Base-by-base conservation (phyloP, 2,329 filamentous ascomycete genomes). In the Periconia sp. region DNA sequence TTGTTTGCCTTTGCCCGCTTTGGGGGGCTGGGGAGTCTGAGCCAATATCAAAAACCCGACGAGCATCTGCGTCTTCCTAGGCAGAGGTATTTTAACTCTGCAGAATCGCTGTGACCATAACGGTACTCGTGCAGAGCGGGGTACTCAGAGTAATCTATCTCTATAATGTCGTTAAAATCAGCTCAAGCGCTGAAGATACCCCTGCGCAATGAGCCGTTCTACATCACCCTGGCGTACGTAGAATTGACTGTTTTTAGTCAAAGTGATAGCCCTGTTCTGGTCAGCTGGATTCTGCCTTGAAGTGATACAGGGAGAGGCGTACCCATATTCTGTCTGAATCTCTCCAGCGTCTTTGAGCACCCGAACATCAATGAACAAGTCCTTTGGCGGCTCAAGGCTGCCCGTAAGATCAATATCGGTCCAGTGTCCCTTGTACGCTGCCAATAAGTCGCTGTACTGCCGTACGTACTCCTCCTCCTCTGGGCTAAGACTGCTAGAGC, bases 241-340 rank as follows among this genome's bases (percentile, higher is more conserved):
- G 66, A 99, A 95, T 67, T 99, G 94, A 63, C 92, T 96, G 72
- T 99, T 97, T 73, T 95, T 97, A 25, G 91, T 96, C 75, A 99
- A 80, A 47, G 88, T 97, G 61, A 99, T 96, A 10, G 92, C 89
- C 12, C 91, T 96, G 57, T 23, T 13, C 16, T 10, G 17, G 40
- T 58, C 29, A 58, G 43, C 16, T 15, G 11, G 11, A 22, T 29
- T n/a, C 11, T 7, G 7, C 22, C 30, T 26, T n/a, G n/a, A n/a
- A n/a, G n/a, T n/a, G n/a, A n/a, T n/a, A n/a, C n/a, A n/a, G n/a
- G n/a, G n/a, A n/a, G n/a, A 25, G 34, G 76, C 86, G 71, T 79
- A 95, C 88, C 94, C 94, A 66, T 99, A 99, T 78, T 99, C 95
- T 0, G 94, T 99, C 74, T 99, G 92, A 53, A 99, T 96, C 76